Base-by-base conservation (phyloP, 2,329 filamentous ascomycete genomes). In the Lachnellula hyalina region DNA sequence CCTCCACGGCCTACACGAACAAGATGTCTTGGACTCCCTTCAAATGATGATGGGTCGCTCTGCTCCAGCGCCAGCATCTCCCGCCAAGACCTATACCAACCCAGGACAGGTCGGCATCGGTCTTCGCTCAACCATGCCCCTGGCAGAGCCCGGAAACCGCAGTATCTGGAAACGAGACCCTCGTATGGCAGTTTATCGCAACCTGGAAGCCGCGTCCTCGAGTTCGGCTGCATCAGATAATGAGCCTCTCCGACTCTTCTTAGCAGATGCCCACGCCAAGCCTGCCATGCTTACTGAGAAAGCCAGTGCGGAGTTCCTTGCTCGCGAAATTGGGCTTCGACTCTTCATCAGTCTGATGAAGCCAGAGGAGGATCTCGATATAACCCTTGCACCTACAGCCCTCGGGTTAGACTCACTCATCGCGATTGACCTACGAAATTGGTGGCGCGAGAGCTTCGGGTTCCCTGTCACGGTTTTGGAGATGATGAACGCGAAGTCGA, bases 391-490 rank as follows among this genome's bases (percentile, higher is more conserved):
- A 4, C 38, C 53, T 3, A 23, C 17, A 4, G 32, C 49, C 4
- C 28, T 58, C 14, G 56, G 56, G 15, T 28, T 58, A 1, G 56
- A 58, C 17, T 58, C 56, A 8, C 42, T 58, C 11, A 40, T 58
- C 12, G 42, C 49, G 5, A 56, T 58, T 51, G 56, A 58, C 25
- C 11, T 57, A 17, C 51, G 54, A 3, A 54, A 50, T 21, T 53
- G 50, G 54, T 56, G 41, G 49, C 28, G 32, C n/a, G 44, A 46
- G 11, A 46, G 44, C 23, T 46, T 46, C 23, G 44, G 44, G 19
- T 46, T 46, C 44, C 44, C 44, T 25, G 44, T 46, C 11, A 46
- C 44, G 44, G 44, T 46, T 14, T 28, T 46, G 44, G 44, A 46
- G 23, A 14, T 46, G 44, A 46, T 46, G 44, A 46, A 46, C 25